These are phyloP conservation scores for Suillus paluster DNA, from an alignment of 768 basidiomycete genomes.

Conservation along the genomic window DNA sequence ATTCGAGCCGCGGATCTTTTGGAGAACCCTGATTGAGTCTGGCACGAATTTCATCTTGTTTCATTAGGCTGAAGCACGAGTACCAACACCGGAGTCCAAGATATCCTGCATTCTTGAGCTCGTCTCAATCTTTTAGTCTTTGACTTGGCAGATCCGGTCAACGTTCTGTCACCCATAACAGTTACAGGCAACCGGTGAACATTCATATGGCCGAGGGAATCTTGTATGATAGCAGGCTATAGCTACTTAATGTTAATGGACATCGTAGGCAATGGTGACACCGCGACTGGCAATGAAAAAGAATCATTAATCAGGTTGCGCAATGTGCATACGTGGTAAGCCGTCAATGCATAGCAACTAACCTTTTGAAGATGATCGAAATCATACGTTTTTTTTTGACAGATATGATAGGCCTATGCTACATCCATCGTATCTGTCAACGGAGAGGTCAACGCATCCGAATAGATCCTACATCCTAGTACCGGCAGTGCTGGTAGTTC, in stretches of 20 bases:
- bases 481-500: background rate
- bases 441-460: too few relatives aligned
- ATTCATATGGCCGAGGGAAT: background rate
- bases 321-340: background rate
- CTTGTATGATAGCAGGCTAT: too few relatives aligned
- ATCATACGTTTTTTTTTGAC: background rate
- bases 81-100: background rate
- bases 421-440: background rate
- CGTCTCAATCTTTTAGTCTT: background rate
- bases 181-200: background rate
- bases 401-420: background rate
- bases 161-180: background rate
- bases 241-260: too few relatives aligned
- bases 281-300: background rate
- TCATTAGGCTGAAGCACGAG: background rate
- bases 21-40: background rate
- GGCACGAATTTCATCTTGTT: background rate
- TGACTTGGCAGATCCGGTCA: background rate
- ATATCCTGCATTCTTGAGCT: background rate
- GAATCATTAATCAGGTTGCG: background rate
- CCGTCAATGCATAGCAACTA: background rate
- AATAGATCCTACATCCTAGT: too few relatives aligned
- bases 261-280: too few relatives aligned
- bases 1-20: background rate
- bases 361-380: background rate